Percentiles rank a stretch among this genome's conserved stretches.
Conservation (phyloP, 805 yeast genomes). For the Monosporozyma servazzii region DNA sequence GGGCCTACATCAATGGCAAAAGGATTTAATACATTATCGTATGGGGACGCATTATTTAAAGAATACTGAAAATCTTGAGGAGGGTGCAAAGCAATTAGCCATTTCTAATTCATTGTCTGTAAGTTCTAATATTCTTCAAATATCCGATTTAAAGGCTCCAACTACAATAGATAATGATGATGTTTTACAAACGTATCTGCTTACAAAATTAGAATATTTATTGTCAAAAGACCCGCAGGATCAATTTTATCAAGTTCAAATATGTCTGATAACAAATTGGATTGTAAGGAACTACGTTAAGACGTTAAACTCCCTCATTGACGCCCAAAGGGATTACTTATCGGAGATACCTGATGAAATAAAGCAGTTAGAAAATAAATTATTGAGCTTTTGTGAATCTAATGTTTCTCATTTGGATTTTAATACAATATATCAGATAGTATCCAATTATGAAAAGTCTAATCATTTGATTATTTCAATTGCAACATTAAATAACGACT, state of each 20-base stretch:
- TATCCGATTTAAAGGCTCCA: conserved; percentile 10
- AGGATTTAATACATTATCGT: conserved; percentile 41
- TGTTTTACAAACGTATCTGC: conserved; percentile 37
- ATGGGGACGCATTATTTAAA: conserved; percentile 44
- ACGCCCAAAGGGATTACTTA: background rate
- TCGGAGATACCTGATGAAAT: background rate
- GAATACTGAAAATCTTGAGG: conserved; percentile 19
- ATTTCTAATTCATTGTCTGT: conserved; percentile 49
- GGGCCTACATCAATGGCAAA: conserved; percentile 30
- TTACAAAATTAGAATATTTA: conserved; percentile 32
- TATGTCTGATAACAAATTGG: conserved; percentile 1
- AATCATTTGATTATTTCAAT: conserved; percentile 49
- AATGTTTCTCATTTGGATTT: conserved; percentile 38
- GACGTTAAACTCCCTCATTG: background rate
- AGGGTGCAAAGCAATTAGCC: conserved; percentile 55
- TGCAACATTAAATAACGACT: conserved; percentile 62
- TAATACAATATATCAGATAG: conserved; percentile 61
- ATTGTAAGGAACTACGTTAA: background rate
- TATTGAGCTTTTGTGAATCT: conserved; percentile 1
- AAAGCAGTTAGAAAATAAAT: conserved; percentile 5
- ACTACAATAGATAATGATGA: conserved; percentile 23
- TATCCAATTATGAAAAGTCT: conserved; percentile 55
- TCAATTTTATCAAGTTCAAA: background rate
- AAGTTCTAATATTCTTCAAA: conserved; percentile 35
- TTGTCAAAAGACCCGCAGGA: conserved; percentile 12